Percentiles rank a stretch among this genome's conserved stretches.
These are phyloP conservation scores for Nitzschia inconspicua DNA, from an alignment of 108 stramenopile species.

Conservation along the genomic window DNA sequence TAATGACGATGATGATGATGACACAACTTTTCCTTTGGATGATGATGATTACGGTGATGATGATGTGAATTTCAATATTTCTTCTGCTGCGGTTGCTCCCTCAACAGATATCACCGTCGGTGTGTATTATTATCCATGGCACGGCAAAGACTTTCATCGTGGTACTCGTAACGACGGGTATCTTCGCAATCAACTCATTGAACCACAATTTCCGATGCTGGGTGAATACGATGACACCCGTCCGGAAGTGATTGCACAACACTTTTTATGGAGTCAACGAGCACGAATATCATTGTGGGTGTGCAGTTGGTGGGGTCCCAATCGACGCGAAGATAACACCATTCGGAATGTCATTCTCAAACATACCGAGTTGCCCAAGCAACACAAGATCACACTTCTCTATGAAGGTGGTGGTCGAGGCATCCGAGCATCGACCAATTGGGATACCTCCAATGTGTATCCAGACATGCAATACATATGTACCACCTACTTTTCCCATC, in stretches of 20 bases:
- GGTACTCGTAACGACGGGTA: slow-evolving; percentile 28
- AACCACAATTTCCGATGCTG: slow-evolving; percentile 19
- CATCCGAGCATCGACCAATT: slow-evolving; percentile 1
- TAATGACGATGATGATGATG: no score
- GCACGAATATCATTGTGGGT: slow-evolving; percentile 33
- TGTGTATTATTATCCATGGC: slow-evolving; percentile 54
- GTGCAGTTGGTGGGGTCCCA: slow-evolving; percentile 40
- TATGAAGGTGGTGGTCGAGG: slow-evolving; percentile 36
- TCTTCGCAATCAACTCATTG: slow-evolving; percentile 24
- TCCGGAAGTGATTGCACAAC: slow-evolving; percentile 34
- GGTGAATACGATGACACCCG: slow-evolving; percentile 43
- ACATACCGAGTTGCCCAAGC: neutral
- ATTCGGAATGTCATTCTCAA: slow-evolving; percentile 22
- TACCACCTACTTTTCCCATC: slow-evolving; percentile 33
- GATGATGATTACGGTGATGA: no score
- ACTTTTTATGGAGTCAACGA: slow-evolving; percentile 33
- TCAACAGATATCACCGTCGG: no score
- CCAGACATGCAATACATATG: slow-evolving; percentile 34
- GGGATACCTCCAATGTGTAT: neutral
- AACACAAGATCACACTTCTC: slow-evolving; percentile 38
- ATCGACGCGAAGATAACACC: slow-evolving; percentile 15
- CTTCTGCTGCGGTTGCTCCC: no score
- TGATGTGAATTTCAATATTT: no score
- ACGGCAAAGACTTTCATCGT: slow-evolving; percentile 29
- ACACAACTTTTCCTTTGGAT: no score